phyloP scores from a whole-genome alignment of 2,329 filamentous ascomycete genomes.

The Venturia nashicola region DNA sequence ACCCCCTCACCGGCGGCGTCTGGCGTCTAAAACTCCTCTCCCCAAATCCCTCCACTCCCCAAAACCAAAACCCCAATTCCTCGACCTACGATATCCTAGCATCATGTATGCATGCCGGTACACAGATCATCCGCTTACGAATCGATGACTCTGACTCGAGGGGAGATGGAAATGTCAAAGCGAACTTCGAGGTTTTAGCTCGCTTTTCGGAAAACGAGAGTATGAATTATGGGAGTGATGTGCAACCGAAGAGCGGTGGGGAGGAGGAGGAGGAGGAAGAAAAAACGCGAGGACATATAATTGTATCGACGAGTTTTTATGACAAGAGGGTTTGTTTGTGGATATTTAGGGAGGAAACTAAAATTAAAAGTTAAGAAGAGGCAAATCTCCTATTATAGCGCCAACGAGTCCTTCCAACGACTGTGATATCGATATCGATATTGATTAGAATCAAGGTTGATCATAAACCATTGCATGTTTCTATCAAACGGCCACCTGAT shows the following conservation, averaged over 20 bases:
- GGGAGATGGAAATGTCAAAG: too few relatives aligned
- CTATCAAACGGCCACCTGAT: too few relatives aligned
- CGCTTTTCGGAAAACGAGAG: conserved; percentile 77
- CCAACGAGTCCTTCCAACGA: too few relatives aligned
- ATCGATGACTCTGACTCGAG: conserved; percentile 18
- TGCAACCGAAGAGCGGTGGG: conserved; percentile 30
- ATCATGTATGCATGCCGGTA: conserved; percentile 89
- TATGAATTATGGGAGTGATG: conserved; percentile 89
- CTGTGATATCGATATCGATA: too few relatives aligned
- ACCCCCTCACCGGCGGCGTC: conserved; percentile 65
- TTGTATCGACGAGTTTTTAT: conserved; percentile 67
- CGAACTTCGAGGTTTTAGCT: conserved; percentile 52
- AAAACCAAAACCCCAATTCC: not conserved
- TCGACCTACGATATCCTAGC: conserved; percentile 44
- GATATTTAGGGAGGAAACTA: conserved; percentile 24
- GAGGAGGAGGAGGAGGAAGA: conserved; percentile 11
- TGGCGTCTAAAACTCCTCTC: conserved; percentile 66
- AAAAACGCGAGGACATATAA: conserved; percentile 25
- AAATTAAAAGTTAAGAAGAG: too few relatives aligned
- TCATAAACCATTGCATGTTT: too few relatives aligned
- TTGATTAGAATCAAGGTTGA: too few relatives aligned
- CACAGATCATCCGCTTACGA: conserved; percentile 46
- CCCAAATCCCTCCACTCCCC: conserved; percentile 6
- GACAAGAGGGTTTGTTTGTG: conserved; percentile 60
- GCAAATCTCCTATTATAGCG: too few relatives aligned